Base-by-base conservation (phyloP, 208 protist genomes). In the Tetramitus jugosus region DNA sequence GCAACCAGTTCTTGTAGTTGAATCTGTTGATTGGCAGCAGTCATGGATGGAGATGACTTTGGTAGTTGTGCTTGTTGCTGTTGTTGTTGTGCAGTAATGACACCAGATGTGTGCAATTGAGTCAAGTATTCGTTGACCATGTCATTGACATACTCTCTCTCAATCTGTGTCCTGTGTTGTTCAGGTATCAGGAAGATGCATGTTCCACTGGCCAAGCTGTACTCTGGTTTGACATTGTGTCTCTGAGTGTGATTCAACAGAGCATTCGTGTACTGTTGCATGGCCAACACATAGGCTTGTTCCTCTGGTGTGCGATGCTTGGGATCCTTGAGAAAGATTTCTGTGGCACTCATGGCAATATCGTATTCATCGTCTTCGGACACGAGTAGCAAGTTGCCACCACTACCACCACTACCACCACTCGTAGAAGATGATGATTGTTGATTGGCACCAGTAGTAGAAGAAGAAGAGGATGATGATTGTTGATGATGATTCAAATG, bases 331-430 rank as follows among this genome's bases (percentile, higher is more conserved):
- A 69, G 35, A 17, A 45, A 69, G 26, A 69, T 69, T 13, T 13
- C 62, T 20, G 62, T 37, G 13, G 62, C 26, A 17, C 33, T 69
- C 37, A 69, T 29, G 26, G 62, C 62, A 69, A 69, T 45, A n/a
- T 40, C 33, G 26, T 31, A 69, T 69, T 69, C 62, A n/a, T 69
- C 62, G 8, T 69, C 62, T n/a, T n/a, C n/a, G n/a, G n/a, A n/a
- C n/a, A n/a, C n/a, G n/a, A n/a, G n/a, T n/a, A n/a, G n/a, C n/a
- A n/a, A n/a, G n/a, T n/a, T n/a, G n/a, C n/a, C n/a, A n/a, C n/a
- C n/a, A n/a, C n/a, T n/a, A n/a, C n/a, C n/a, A n/a, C n/a, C n/a
- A n/a, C n/a, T n/a, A n/a, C n/a, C n/a, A n/a, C n/a, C n/a, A n/a
- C n/a, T n/a, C n/a, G n/a, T n/a, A n/a, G n/a, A n/a, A n/a, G n/a